phyloP scores from a whole-genome alignment of 768 basidiomycete genomes.

The Trametes cingulata region DNA sequence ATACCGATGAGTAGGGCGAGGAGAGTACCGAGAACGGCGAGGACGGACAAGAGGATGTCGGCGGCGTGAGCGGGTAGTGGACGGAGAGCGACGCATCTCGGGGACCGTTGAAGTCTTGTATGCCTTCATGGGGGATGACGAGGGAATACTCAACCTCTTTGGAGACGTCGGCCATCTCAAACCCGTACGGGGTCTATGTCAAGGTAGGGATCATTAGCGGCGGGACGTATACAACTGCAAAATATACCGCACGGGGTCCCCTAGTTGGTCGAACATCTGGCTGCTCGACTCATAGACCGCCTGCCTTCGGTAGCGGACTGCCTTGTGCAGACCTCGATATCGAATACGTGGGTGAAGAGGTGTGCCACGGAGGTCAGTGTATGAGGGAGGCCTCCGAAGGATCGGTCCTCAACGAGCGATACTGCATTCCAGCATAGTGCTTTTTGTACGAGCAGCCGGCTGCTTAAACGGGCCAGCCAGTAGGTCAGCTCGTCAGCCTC shows the following conservation, averaged over 20 bases:
- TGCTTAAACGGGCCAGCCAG: not conserved
- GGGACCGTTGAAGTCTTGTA: not conserved
- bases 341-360: not conserved
- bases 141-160: constrained; percentile 5
- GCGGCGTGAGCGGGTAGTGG: constrained; percentile 2
- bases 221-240: not conserved
- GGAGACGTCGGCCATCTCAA: constrained; percentile 3
- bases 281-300: not conserved
- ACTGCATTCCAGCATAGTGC: not conserved
- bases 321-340: not conserved
- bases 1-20: constrained; percentile 5
- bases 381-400: not conserved
- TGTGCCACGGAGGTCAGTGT: not conserved
- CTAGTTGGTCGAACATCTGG: constrained; percentile 10
- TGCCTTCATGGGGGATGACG: not conserved
- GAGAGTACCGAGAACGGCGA: constrained; percentile 8
- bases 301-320: not conserved
- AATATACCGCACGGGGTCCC: constrained; percentile 1
- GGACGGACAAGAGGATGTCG: not conserved
- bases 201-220: not conserved
- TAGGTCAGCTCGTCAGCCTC: constrained; percentile 9
- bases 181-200: constrained; percentile 2
- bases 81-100: not conserved
- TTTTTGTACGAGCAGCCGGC: not conserved
- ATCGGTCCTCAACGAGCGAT: not conserved